A percentile compares a stretch with the other conserved stretches of the same genome.
These are phyloP conservation scores for Leucoagaricus sp. DNA, from an alignment of 1,284 basidiomycete genomes.

Conservation along the genomic window DNA sequence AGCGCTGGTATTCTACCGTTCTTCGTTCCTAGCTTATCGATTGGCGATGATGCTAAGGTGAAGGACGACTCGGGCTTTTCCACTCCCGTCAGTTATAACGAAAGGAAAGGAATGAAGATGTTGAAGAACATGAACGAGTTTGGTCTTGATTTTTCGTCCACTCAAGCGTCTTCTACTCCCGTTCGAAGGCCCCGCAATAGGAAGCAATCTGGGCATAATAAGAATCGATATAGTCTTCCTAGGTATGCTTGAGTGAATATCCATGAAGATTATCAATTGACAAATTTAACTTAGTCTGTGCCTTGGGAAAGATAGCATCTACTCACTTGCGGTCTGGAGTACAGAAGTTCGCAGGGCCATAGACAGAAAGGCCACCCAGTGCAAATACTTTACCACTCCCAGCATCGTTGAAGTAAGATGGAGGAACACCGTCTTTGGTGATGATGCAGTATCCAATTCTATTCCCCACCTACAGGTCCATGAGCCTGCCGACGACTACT, in stretches of 20 bases:
- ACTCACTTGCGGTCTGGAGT: slow-evolving; percentile 50
- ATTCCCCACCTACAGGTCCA: slow-evolving; percentile 39
- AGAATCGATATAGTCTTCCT: slow-evolving; percentile 62
- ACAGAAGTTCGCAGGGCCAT: slow-evolving; percentile 51
- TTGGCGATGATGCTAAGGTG: slow-evolving; percentile 56
- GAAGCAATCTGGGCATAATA: slow-evolving; percentile 54
- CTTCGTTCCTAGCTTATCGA: slow-evolving; percentile 63
- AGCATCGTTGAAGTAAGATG: slow-evolving; percentile 41
- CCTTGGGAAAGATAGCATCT: slow-evolving; percentile 59
- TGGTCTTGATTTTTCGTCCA: slow-evolving; percentile 53
- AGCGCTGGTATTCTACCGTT: slow-evolving; percentile 68
- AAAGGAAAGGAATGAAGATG: slow-evolving; percentile 40
- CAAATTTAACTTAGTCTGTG: slow-evolving; percentile 47
- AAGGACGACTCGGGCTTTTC: slow-evolving; percentile 46
- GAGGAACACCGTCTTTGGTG: slow-evolving; percentile 52
- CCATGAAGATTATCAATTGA: slow-evolving; percentile 1
- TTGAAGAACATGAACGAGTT: slow-evolving; percentile 44
- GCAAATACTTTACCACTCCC: slow-evolving; percentile 39
- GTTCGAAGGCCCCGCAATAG: slow-evolving; percentile 34
- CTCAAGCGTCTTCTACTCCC: slow-evolving; percentile 61
- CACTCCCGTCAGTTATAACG: slow-evolving; percentile 42
- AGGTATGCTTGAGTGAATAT: slow-evolving; percentile 49
- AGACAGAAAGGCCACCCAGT: slow-evolving; percentile 36
- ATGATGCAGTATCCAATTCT: slow-evolving; percentile 39
- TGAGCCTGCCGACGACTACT: slow-evolving; percentile 38